Evolutionary conservation across 768 basidiomycete species (phyloP).

Genomic region (Amanita subjunquillea): DNA sequence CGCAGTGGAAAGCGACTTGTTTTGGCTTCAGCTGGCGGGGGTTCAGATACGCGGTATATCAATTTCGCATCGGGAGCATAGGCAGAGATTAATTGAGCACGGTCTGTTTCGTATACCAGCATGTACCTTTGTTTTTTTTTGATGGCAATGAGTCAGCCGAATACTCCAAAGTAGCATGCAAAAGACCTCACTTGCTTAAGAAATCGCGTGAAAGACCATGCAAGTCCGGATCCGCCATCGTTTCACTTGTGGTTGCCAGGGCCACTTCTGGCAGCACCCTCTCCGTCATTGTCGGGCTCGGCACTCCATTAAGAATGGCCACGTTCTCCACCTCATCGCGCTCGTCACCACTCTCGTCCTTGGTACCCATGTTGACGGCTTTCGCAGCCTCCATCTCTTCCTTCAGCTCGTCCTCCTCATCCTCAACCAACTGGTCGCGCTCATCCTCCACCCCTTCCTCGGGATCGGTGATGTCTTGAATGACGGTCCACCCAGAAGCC

Average conservation of each 20-base stretch:
- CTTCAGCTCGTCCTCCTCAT: not conserved
- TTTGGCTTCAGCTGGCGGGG: not conserved
- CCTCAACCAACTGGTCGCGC: not conserved
- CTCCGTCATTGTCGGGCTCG: not conserved
- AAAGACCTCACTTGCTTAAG: not conserved
- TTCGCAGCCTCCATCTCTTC: not conserved
- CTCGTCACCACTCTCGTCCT: not conserved
- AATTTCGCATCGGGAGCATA: constrained; percentile 2
- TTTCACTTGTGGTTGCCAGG: not conserved
- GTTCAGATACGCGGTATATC: not conserved
- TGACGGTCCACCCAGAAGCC: constrained; percentile 1
- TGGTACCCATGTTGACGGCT: not conserved
- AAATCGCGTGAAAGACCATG: not conserved
- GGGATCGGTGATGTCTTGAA: not conserved
- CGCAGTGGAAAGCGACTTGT: not conserved
- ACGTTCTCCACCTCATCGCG: not conserved
- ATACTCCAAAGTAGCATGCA: not conserved
- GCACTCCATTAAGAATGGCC: not conserved
- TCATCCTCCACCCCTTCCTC: not conserved
- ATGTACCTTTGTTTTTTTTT: not conserved
- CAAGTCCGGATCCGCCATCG: not conserved
- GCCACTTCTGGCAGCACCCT: too few relatives aligned
- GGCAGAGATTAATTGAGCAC: not conserved
- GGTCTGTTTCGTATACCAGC: not conserved
- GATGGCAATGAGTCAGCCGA: not conserved